Percentiles rank a stretch among this genome's conserved stretches.
Evolutionary conservation across 2,329 filamentous ascomycete genomes (phyloP).

Genomic region (Dothidotthia symphoricarpi): DNA sequence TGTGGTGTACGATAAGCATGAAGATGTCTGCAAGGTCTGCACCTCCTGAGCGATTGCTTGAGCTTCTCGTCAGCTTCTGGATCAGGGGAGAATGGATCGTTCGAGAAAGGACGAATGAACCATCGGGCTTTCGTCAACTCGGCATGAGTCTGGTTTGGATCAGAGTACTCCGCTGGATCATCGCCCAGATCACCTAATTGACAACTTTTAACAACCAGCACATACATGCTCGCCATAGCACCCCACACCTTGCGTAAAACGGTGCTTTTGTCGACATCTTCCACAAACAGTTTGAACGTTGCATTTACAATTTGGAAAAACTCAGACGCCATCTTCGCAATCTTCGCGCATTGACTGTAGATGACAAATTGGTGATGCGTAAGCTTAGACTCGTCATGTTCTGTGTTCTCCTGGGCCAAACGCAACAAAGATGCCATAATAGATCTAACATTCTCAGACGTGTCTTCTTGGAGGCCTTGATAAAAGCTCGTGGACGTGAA

Average conservation of each 20-base stretch:
- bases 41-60: constrained; percentile 14
- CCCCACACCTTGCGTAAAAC: constrained; percentile 31
- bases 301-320: constrained; percentile 14
- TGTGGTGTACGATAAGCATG: constrained; percentile 11
- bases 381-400: not conserved
- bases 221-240: constrained; percentile 19
- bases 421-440: constrained; percentile 3
- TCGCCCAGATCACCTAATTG: constrained; percentile 3
- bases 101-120: constrained; percentile 16
- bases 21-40: constrained; percentile 15
- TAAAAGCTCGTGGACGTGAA: constrained; percentile 32
- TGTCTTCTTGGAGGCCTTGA: constrained; percentile 18
- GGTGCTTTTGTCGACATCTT: constrained; percentile 16
- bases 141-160: constrained; percentile 9
- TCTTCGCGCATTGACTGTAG: constrained; percentile 7
- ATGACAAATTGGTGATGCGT: constrained; percentile 20
- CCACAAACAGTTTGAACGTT: constrained; percentile 25
- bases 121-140: constrained; percentile 9
- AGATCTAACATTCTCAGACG: constrained; percentile 4
- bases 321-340: constrained; percentile 10
- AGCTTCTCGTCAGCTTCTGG: constrained; percentile 14
- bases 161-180: constrained; percentile 7
- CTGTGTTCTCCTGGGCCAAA: not conserved
- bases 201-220: constrained; percentile 2
- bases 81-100: constrained; percentile 3